Base-by-base conservation (phyloP, 495 filamentous ascomycete species). In the Hypoxylon intermedium region DNA sequence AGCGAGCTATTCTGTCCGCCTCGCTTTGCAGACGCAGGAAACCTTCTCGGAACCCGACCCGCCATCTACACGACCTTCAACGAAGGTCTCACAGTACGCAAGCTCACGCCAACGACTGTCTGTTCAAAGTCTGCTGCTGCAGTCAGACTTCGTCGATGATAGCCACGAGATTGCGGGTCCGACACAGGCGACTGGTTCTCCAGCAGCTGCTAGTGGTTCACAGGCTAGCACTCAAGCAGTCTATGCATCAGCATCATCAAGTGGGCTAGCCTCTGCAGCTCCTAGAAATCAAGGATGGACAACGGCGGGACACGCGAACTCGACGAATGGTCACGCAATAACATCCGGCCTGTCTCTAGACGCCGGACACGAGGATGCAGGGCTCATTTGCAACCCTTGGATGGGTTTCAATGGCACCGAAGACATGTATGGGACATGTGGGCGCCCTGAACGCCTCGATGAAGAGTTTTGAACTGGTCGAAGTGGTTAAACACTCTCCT, bases 361-460 rank as follows among this genome's bases (percentile, higher is more conserved):
- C 19, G 66, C 66, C 3, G 31, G 57, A 3, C 66, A 58, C 28
- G 66, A 69, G 48, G 66, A 63, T 33, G 66, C 66, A 9, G 62
- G 66, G 4, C 50, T 69, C 2, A 69, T 69, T 33, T 69, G 66
- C 54, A 69, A 69, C 28, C 66, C 66, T 0, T 69, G 66, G 66
- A 69, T 69, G 66, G 66, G 66, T 1, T 69, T 66, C 20, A 48
- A 48, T 7, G 53, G 62, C 19, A 63, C 62, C 0, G 66, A 69
- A 20, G 62, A 69, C n/a, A 57, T 66, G 49, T 64, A 59, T 24
- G 60, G 65, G 9, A 23, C 50, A 2, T 45, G 56, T 3, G 38
- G 50, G 12, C 47, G 53, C 6, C 24, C 60, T 2, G 9, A 31
- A 16, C 44, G 43, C 6, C 51, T 51, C 2, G 60, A 63, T 15